Evolutionary conservation across 345 rosid genomes (phyloP), one percentile per base, ranked within the genome.

Genomic region (Garcia nutans): DNA sequence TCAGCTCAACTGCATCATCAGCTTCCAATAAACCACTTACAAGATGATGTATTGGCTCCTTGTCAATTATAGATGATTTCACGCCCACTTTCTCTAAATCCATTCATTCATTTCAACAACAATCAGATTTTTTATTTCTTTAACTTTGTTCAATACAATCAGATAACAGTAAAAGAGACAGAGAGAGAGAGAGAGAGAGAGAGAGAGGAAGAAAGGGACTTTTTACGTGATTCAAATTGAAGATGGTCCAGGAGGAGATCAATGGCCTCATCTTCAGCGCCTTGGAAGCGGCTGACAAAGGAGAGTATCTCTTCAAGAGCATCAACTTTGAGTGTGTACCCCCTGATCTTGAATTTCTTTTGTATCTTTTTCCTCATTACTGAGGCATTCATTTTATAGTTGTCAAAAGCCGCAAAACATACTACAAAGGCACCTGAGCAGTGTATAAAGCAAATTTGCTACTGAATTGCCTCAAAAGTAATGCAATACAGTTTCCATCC

Each of bases 211-310:
- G 11, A 10, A 15, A 33, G 6, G 22, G 13, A n/a, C 15, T 2
- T 20, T 20, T 72, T 37, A 76, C 77, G 74, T 33, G 80, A 76
- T 52, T 66, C 72, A 16, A 33, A 50, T n/a, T 86, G 89, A 79
- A 93, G 93, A 55, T 90, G 79, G 68, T 95, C 99, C 65, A 95
- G 96, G 69, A 93, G 94, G 75, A 90, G 88, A 77, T 89, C 92
- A 55, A 91, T 78, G 71, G 96, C 92, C 49, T 93, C 93, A 70
- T 88, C 98, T 69, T 88, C 87, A 72, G 86, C 88, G 66, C 74
- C 94, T 37, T 83, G 82, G 79, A 90, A 96, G 65, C 85, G 93
- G 45, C 78, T 80, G 75, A 87, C 81, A 81, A 88, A 93, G 49
- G 88, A 77, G 68, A 87, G 85, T 71, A 93, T 79, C 75, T 86